These are phyloP conservation scores for Colletotrichum theobromicola DNA, from an alignment of 2,329 filamentous ascomycete species.

Conservation along the genomic window DNA sequence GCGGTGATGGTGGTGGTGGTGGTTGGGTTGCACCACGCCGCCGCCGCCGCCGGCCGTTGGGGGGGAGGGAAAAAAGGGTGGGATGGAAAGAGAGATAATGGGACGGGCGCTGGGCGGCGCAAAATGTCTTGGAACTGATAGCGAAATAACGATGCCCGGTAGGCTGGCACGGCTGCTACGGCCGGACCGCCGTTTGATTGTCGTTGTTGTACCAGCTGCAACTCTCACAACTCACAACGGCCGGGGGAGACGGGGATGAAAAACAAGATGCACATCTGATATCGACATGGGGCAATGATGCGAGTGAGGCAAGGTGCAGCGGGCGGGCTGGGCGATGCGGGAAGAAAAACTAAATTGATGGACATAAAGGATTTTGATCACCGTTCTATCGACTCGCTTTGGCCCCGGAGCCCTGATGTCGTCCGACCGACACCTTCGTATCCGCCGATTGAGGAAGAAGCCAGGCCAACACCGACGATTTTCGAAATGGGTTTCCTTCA, in stretches of 20 bases:
- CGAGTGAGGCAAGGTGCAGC: constrained; percentile 4
- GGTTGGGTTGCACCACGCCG: background rate
- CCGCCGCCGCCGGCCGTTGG: background rate
- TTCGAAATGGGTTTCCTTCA: background rate
- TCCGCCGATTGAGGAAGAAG: background rate
- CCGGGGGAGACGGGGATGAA: background rate
- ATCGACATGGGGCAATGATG: background rate
- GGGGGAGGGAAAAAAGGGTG: background rate
- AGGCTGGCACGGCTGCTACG: background rate
- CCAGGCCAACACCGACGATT: background rate
- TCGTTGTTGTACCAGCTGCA: no score
- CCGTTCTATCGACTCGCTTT: background rate
- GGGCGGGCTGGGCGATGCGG: background rate
- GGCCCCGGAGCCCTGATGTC: background rate
- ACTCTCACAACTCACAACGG: background rate
- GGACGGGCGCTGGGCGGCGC: background rate
- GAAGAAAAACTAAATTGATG: no score
- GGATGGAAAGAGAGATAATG: background rate
- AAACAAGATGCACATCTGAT: background rate
- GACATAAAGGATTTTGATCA: no score
- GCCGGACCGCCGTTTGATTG: background rate
- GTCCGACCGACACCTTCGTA: background rate
- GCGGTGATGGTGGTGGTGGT: background rate
- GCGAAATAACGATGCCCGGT: background rate
- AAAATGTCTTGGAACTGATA: constrained; percentile 8